Base-by-base conservation (phyloP, 2,329 filamentous ascomycete genomes). In the Trichoderma sp. region DNA sequence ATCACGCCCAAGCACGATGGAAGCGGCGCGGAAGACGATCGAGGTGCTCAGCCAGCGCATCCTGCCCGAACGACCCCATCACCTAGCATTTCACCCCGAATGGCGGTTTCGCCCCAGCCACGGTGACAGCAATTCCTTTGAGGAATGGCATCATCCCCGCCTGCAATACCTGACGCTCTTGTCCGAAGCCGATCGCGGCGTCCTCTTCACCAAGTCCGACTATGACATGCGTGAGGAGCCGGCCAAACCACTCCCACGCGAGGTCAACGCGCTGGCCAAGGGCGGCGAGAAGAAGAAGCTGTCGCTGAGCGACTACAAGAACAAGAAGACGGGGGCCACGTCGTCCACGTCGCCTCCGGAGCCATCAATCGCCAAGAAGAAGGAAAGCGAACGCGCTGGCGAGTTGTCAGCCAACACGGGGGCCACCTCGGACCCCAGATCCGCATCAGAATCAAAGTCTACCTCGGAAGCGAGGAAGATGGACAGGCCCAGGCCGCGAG, bases 301-400 rank as follows among this genome's bases (percentile, higher is more conserved):
- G 74, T 88, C 87, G 15, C 79, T 90, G 73, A 87, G 85, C 78
- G 88, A 89, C 77, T 90, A 89, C 75, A 87, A 87, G 79, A 89
- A 87, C 73, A 86, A 86, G 78, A 86, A 85, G 77, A 79, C 80
- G 68, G 66, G 66, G 13, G 75, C 77, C 72, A 74, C 78, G 67
- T 81, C 82, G 11, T 81, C 82, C 9, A 77, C 80, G 9, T 82
- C 82, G 15, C 81, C 83, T 1, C 77, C 81, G 15, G 80, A 82
- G 59, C 77, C 79, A 6, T 73, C 77, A 68, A 76, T 78, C 61
- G 74, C 76, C 32, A 81, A 77, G 69, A 79, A 76, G 74, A 78
- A 76, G 50, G 81, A 82, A 26, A 69, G 66, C 36, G 78, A 80
- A 59, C 79, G 80, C 75, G 74, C 75, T 64, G 71, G 74, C 71